A percentile compares a stretch with the other conserved stretches of the same genome.
These are phyloP conservation scores for Pneumocystis sp. DNA, from an alignment of 1,139 yeast species.

Conservation along the genomic window DNA sequence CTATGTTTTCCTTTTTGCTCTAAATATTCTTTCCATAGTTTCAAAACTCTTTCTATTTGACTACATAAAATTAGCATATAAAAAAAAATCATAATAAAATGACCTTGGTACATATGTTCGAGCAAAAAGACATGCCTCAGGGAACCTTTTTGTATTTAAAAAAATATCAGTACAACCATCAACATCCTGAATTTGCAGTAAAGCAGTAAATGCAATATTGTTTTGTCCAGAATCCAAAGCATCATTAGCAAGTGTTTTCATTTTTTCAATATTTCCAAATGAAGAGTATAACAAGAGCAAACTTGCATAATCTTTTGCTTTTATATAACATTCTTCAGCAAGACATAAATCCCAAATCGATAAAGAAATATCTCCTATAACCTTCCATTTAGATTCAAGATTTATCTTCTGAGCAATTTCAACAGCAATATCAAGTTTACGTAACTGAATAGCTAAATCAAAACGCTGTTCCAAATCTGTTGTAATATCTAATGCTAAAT, in stretches of 20 bases:
- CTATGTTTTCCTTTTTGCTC: background rate
- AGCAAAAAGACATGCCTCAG: slow-evolving; percentile 78
- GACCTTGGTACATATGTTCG: slow-evolving; percentile 39
- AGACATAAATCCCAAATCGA: slow-evolving; percentile 61
- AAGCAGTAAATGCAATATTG: slow-evolving; percentile 82
- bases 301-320: slow-evolving; percentile 72
- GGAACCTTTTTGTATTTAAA: slow-evolving; percentile 49
- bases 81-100: background rate
- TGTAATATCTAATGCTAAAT: slow-evolving; percentile 68
- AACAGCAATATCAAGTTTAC: slow-evolving; percentile 56
- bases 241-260: slow-evolving; percentile 44
- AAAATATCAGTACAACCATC: slow-evolving; percentile 51
- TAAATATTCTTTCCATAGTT: background rate
- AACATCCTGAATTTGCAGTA: slow-evolving; percentile 72
- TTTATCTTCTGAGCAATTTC: slow-evolving; percentile 41
- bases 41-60: background rate
- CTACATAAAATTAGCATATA: background rate
- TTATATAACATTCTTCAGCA: slow-evolving; percentile 67
- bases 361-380: slow-evolving; percentile 77
- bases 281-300: slow-evolving; percentile 72
- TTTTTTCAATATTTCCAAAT: slow-evolving; percentile 49
- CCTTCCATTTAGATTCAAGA: slow-evolving; percentile 69
- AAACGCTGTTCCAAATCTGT: slow-evolving; percentile 77
- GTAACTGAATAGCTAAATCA: slow-evolving; percentile 59
- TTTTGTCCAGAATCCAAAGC: slow-evolving; percentile 63